Conservation (phyloP, 2,329 filamentous ascomycete species). For the Botrytis elliptica region DNA sequence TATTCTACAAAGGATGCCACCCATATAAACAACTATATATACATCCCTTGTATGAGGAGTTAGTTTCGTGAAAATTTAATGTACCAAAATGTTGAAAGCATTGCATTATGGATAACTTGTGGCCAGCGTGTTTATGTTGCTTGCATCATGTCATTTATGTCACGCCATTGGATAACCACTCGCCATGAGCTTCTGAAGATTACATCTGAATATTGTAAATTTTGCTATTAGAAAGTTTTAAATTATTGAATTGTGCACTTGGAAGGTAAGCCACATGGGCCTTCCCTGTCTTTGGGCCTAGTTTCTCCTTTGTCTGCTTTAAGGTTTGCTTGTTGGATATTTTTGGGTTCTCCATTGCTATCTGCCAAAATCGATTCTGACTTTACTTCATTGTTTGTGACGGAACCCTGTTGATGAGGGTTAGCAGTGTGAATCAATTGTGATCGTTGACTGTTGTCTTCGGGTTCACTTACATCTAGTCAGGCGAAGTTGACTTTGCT, state of each 20-base stretch:
- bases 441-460: background rate
- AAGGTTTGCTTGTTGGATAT: constrained; percentile 29
- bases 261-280: constrained; percentile 73
- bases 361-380: background rate
- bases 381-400: constrained; percentile 30
- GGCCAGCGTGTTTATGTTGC: background rate
- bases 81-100: background rate
- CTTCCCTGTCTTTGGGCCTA: constrained; percentile 52
- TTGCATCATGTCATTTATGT: background rate
- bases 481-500: constrained; percentile 70
- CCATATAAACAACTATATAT: background rate
- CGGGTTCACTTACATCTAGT: constrained; percentile 58
- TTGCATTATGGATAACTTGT: background rate
- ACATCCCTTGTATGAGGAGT: background rate
- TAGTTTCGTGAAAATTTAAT: background rate
- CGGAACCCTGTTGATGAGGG: constrained; percentile 41
- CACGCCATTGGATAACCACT: background rate
- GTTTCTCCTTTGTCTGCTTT: constrained; percentile 22
- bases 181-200: background rate
- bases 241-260: constrained; percentile 64
- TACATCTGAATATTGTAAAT: background rate
- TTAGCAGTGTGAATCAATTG: background rate
- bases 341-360: constrained; percentile 25
- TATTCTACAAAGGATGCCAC: background rate
- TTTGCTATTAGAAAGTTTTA: background rate